These are phyloP conservation scores for Leccinum pseudoinsigne DNA, from an alignment of 1,284 basidiomycete genomes.

Conservation along the genomic window DNA sequence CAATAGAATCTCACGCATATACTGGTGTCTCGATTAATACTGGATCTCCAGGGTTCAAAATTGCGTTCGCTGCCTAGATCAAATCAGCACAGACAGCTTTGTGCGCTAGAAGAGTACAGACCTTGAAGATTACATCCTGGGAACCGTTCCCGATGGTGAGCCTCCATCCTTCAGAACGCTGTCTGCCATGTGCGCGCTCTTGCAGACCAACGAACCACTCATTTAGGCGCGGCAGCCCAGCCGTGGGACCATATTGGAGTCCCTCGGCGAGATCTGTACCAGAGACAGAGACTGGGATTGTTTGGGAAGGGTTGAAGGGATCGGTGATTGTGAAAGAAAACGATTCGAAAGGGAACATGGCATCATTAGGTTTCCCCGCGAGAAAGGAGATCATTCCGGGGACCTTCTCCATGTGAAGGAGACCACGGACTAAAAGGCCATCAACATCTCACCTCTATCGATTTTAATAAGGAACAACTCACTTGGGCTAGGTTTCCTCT, in stretches of 20 bases:
- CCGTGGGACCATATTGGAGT: conserved; percentile 79
- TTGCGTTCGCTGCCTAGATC: conserved; percentile 49
- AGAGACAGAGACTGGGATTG: conserved; percentile 52
- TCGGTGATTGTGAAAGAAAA: conserved; percentile 60
- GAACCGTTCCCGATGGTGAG: conserved; percentile 82
- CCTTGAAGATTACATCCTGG: conserved; percentile 90
- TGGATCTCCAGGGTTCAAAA: conserved; percentile 82
- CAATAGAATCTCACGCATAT: conserved; percentile 62
- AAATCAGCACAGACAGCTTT: conserved; percentile 13
- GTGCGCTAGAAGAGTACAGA: conserved; percentile 27
- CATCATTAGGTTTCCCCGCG: conserved; percentile 87
- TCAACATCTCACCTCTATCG: conserved; percentile 7
- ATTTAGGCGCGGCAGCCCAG: conserved; percentile 63
- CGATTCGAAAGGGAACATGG: conserved; percentile 86
- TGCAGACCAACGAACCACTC: conserved; percentile 73
- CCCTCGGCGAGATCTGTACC: conserved; percentile 59
- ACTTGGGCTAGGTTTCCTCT: conserved; percentile 63
- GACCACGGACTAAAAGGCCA: conserved; percentile 45
- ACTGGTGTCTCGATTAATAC: conserved; percentile 86
- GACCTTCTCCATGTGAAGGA: conserved; percentile 75
- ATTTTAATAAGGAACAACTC: conserved; percentile 23
- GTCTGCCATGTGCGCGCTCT: conserved; percentile 59
- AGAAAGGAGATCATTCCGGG: conserved; percentile 87
- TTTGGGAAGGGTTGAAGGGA: conserved; percentile 45
- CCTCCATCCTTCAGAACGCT: conserved; percentile 64